Percentiles rank a stretch among this genome's conserved stretches.
Conservation (phyloP, 331 rosid species). For the Prunus yedoensis region DNA sequence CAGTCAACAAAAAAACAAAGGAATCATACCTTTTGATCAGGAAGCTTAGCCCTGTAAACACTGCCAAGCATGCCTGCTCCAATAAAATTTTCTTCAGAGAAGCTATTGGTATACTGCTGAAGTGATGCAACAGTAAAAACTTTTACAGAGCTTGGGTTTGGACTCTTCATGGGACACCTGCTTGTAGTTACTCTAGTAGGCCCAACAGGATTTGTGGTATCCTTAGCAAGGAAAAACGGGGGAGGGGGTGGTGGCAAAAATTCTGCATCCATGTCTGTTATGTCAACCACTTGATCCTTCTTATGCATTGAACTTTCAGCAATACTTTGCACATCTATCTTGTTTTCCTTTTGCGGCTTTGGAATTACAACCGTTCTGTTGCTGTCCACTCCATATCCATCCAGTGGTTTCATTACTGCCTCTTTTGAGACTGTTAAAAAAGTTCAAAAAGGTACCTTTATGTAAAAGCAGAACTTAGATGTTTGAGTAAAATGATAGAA, state of each 20-base stretch:
- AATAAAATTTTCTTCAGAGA: conserved; percentile 61
- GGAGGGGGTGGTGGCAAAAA: conserved; percentile 63
- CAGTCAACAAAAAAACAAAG: neutral
- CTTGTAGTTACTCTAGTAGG: conserved; percentile 36
- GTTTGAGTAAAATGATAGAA: neutral
- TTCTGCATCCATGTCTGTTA: conserved; percentile 32
- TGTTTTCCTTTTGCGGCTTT: conserved; percentile 23
- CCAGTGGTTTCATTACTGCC: conserved; percentile 35
- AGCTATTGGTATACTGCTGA: conserved; percentile 71
- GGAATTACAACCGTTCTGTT: conserved; percentile 26
- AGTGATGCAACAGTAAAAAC: conserved; percentile 62
- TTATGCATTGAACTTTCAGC: conserved; percentile 35
- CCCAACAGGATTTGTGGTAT: conserved; percentile 27
- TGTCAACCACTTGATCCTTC: conserved; percentile 33
- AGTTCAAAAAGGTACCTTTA: conserved; percentile 5
- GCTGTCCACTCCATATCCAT: conserved; percentile 22
- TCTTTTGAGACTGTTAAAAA: conserved; percentile 32
- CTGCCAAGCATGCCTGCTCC: conserved; percentile 76
- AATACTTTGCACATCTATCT: conserved; percentile 23
- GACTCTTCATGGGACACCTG: conserved; percentile 25
- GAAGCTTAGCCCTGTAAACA: conserved; percentile 67
- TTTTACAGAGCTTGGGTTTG: conserved; percentile 37
- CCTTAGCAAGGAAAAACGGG: conserved; percentile 38
- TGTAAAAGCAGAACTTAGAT: neutral
- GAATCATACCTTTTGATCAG: conserved; percentile 60